Evolutionary conservation across 75 land plant genomes (phyloP).

Genomic region (Sequoiadendron giganteum): DNA sequence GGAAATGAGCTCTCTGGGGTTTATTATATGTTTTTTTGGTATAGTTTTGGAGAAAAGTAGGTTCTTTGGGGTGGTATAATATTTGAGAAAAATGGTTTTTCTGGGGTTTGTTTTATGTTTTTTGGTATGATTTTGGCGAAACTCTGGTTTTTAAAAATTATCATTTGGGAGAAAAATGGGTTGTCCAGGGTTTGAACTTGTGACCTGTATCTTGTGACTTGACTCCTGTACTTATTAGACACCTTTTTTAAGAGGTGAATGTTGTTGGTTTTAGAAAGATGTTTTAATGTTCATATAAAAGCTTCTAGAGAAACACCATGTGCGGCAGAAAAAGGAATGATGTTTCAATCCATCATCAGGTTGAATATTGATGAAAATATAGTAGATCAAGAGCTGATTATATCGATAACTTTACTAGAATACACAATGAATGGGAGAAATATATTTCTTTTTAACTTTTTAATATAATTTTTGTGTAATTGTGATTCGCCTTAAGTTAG

Average conservation of each 20-base stretch:
- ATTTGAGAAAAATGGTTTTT: too few species aligned
- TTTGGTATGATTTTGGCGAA: too few species aligned
- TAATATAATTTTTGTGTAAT: too few species aligned
- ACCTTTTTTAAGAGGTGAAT: not conserved
- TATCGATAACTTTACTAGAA: not conserved
- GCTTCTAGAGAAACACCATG: not conserved
- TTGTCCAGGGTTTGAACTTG: not conserved
- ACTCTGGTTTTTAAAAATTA: too few species aligned
- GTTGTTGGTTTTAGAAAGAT: not conserved
- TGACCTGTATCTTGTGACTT: not conserved
- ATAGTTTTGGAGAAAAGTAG: too few species aligned
- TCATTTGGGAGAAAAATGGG: not conserved
- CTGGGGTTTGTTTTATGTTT: too few species aligned
- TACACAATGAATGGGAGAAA: not conserved
- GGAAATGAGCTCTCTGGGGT: not conserved
- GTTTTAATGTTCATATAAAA: not conserved
- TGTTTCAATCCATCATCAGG: not conserved
- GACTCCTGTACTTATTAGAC: not conserved
- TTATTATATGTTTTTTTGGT: too few species aligned
- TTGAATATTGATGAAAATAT: not conserved
- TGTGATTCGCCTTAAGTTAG: too few species aligned
- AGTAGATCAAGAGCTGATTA: not conserved
- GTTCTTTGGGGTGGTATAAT: too few species aligned
- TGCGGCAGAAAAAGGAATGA: not conserved
- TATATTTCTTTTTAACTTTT: too few species aligned